Base-by-base conservation (phyloP, 2,329 filamentous ascomycete species). In the Samsoniella hepiali region DNA sequence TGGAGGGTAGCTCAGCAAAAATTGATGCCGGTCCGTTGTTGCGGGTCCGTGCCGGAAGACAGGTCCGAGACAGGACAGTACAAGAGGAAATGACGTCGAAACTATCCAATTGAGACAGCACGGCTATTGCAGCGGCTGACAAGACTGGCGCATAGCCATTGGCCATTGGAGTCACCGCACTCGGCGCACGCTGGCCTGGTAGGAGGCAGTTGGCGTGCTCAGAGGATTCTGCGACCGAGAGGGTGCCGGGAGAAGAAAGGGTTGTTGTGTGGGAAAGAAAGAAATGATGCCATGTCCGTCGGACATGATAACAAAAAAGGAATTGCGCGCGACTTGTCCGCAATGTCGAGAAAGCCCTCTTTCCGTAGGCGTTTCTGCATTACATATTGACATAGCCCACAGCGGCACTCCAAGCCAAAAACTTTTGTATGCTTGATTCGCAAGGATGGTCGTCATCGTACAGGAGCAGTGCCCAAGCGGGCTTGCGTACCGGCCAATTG, bases 321-420 rank as follows among this genome's bases (percentile, higher is more conserved):
- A 17, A 53, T 34, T 57, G 51, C 45, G 45, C 51, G 51, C 42
- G 60, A 56, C 38, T 62, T 54, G 62, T 63, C 62, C 62, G 62
- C 62, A 63, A 59, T 63, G 62, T 63, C 62, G 62, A 59, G 62
- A 63, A 22, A 63, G 49, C 34, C 40, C 15, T 55, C 61, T 44
- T 63, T 57, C 44, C 60, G 36, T 58, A 5, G 54, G 31, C 36
- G 27, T 58, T 22, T 63, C 62, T 47, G 62, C 62, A 63, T 58
- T 63, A 58, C 62, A 58, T 58, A 63, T 58, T 63, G 62, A 63
- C 62, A 58, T 49, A 58, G 55, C 40, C 49, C 22, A 27, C 55
- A 38, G 62, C 55, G 49, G 60, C 60, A 57, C 55, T 59, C 49
- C 55, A 56, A 49, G 55, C 31, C 44, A 62, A 51, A 62, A 63